Conservation (phyloP, 116 monocot species). For the Posidonia oceanica region DNA sequence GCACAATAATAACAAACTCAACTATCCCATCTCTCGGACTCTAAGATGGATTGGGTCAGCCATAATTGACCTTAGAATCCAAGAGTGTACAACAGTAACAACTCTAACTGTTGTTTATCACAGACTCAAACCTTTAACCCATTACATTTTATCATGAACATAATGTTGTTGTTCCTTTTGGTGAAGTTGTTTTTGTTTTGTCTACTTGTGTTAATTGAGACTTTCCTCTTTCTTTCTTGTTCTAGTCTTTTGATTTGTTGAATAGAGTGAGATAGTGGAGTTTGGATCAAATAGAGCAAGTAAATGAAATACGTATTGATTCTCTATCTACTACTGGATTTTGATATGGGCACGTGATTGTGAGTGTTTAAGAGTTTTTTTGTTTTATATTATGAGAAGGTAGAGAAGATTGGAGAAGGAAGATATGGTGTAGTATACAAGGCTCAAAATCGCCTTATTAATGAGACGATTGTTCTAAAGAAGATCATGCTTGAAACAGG, state of each 20-base stretch:
- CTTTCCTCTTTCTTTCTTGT: not conserved
- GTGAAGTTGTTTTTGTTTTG: not conserved
- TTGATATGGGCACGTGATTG: not conserved
- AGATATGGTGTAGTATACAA: conserved; percentile 94
- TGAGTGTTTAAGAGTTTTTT: not conserved
- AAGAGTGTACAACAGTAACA: too few relatives aligned
- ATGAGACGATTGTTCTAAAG: conserved; percentile 80
- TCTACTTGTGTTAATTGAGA: not conserved
- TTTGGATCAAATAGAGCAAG: conserved; percentile 3
- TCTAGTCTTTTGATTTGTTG: not conserved
- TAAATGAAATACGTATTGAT: conserved; percentile 2
- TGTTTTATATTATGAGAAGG: conserved; percentile 59
- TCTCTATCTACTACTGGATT: not conserved
- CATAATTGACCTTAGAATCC: too few relatives aligned
- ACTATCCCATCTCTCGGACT: too few relatives aligned
- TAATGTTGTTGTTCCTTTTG: not conserved
- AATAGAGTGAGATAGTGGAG: not conserved
- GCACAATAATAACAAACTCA: too few relatives aligned
- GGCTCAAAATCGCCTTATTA: conserved; percentile 67
- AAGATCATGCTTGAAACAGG: conserved; percentile 91
- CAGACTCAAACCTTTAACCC: too few relatives aligned
- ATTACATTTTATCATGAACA: not conserved
- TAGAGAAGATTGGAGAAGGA: conserved; percentile 93
- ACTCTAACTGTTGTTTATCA: too few relatives aligned
- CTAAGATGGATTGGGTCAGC: too few relatives aligned